phyloP scores from a whole-genome alignment of 495 filamentous ascomycete genomes.

The Apiosordaria backusii region DNA sequence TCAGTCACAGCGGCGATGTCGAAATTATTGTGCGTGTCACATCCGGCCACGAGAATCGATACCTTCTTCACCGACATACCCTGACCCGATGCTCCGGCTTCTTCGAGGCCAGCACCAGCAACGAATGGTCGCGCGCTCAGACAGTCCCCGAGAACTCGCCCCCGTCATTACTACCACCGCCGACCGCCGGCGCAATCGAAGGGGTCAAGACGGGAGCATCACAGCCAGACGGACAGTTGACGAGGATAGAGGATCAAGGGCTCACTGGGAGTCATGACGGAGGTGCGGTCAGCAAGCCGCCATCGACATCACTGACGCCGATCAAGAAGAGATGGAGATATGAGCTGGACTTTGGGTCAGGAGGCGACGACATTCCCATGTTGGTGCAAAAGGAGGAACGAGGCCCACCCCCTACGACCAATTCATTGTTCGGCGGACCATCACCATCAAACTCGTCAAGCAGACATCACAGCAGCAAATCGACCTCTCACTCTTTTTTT shows the following conservation, averaged over 20 bases:
- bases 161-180: conserved; percentile 25
- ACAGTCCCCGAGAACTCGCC: conserved; percentile 24
- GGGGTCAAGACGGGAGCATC: conserved; percentile 37
- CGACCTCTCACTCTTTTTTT: conserved; percentile 68
- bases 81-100: conserved; percentile 86
- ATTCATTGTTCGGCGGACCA: conserved; percentile 43
- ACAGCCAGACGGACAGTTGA: conserved; percentile 27
- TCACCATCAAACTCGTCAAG: conserved; percentile 23
- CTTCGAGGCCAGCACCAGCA: conserved; percentile 84
- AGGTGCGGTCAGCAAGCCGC: conserved; percentile 12
- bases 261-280: neutral
- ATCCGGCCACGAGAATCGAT: conserved; percentile 70
- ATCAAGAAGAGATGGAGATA: conserved; percentile 74
- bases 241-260: conserved; percentile 30
- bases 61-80: conserved; percentile 80
- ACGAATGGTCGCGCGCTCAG: conserved; percentile 70
- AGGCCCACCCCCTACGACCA: conserved; percentile 15
- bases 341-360: conserved; percentile 74
- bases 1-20: conserved; percentile 84
- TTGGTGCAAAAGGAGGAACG: conserved; percentile 74
- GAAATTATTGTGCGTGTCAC: conserved; percentile 72
- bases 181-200: conserved; percentile 43
- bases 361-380: conserved; percentile 77
- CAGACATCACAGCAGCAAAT: conserved; percentile 15
- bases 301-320: conserved; percentile 17